phyloP scores from a whole-genome alignment of 164 flowering plant genomes.

The Akebia trifoliata region DNA sequence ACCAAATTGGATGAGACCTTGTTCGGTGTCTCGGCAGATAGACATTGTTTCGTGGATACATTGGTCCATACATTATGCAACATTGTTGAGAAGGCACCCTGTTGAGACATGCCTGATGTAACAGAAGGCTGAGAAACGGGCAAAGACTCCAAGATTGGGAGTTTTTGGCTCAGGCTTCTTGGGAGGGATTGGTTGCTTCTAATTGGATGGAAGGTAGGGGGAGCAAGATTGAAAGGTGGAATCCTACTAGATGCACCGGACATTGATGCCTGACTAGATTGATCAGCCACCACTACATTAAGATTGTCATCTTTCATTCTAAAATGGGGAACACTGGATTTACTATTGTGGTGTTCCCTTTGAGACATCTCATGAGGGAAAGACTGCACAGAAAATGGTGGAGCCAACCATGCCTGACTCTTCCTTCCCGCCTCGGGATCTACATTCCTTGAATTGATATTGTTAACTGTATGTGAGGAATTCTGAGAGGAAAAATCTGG shows the following conservation, averaged over 20 bases:
- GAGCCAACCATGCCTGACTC: conserved; percentile 26
- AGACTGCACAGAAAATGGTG: conserved; percentile 35
- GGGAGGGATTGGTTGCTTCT: conserved; percentile 18
- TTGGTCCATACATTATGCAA: conserved; percentile 41
- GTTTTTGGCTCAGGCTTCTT: conserved; percentile 29
- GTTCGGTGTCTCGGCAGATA: conserved; percentile 21
- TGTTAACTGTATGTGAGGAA: conserved; percentile 26
- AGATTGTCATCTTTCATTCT: conserved; percentile 21
- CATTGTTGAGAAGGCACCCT: conserved; percentile 35
- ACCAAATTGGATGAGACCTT: conserved; percentile 27
- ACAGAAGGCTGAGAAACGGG: conserved; percentile 33
- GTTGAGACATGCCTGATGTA: conserved; percentile 28
- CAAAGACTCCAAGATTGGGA: conserved; percentile 29
- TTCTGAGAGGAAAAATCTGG: conserved; percentile 33
- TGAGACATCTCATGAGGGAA: conserved; percentile 26
- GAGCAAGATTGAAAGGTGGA: conserved; percentile 24
- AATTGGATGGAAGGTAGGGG: conserved; percentile 21
- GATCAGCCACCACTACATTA: conserved; percentile 27
- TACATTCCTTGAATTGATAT: conserved; percentile 26
- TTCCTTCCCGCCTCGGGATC: conserved; percentile 31
- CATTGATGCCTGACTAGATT: conserved; percentile 26
- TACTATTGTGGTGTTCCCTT: conserved; percentile 30
- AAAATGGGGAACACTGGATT: conserved; percentile 24
- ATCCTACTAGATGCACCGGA: conserved; percentile 24
- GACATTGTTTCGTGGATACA: conserved; percentile 35